phyloP scores from a whole-genome alignment of 2,329 filamentous ascomycete species.

The Colletotrichum sp. region DNA sequence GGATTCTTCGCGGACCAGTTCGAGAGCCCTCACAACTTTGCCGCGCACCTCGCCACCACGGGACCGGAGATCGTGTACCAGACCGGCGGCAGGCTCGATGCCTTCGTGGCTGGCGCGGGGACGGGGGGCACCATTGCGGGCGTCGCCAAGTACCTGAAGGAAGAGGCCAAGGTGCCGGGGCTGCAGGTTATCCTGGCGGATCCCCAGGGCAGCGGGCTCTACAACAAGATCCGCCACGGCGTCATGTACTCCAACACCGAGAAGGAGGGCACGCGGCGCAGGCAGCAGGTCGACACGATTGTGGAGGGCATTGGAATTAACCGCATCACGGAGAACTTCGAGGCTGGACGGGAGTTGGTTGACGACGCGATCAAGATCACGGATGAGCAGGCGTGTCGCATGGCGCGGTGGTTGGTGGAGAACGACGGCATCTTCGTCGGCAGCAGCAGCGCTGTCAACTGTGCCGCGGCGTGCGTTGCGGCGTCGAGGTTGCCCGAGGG shows the following conservation, averaged over 20 bases:
- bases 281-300: conserved; percentile 92
- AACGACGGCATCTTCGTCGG: conserved; percentile 94
- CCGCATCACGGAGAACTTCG: conserved; percentile 91
- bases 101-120: conserved; percentile 91
- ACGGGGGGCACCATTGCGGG: conserved; percentile 94
- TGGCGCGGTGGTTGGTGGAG: conserved; percentile 97
- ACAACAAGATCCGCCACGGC: conserved; percentile 88
- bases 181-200: conserved; percentile 85
- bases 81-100: conserved; percentile 75
- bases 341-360: conserved; percentile 82
- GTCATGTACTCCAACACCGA: conserved; percentile 95
- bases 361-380: conserved; percentile 90
- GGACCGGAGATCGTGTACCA: conserved; percentile 90
- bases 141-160: conserved; percentile 83
- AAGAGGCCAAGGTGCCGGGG: conserved; percentile 59
- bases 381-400: conserved; percentile 86
- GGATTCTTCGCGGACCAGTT: conserved; percentile 98
- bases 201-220: conserved; percentile 91
- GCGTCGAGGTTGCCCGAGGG: conserved; percentile 66
- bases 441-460: conserved; percentile 96
- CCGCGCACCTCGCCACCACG: conserved; percentile 80
- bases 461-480: conserved; percentile 76
- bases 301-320: conserved; percentile 97
- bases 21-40: conserved; percentile 88
- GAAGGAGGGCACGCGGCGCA: conserved; percentile 84